These are phyloP conservation scores for Microdochium nivale DNA, from an alignment of 2,329 filamentous ascomycete genomes.

Conservation along the genomic window DNA sequence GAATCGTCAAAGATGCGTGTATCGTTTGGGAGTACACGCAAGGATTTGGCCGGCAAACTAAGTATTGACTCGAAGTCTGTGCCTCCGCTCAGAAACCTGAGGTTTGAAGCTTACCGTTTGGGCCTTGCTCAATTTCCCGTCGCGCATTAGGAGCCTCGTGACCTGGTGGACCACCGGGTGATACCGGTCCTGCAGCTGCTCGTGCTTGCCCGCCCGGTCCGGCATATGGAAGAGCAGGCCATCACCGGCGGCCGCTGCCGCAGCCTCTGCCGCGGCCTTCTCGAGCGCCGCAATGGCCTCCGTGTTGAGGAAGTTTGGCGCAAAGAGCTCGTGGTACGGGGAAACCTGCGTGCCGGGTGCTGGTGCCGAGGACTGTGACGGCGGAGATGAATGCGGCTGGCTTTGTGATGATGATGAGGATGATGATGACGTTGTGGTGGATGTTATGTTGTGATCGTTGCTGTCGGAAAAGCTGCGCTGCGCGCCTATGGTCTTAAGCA, in stretches of 20 bases:
- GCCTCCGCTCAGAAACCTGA: not conserved
- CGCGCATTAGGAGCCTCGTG: constrained; percentile 81
- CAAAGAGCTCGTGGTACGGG: constrained; percentile 12
- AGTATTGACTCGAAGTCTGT: too few relatives aligned
- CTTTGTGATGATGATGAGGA: too few relatives aligned
- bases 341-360: constrained; percentile 4
- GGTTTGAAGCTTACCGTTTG: constrained; percentile 57
- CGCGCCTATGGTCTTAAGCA: not conserved
- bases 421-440: not conserved
- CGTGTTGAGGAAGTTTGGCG: constrained; percentile 18
- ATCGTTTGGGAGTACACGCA: too few relatives aligned
- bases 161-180: constrained; percentile 79
- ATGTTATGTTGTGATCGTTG: not conserved
- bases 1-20: too few relatives aligned
- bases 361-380: constrained; percentile 2
- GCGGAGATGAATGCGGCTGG: not conserved
- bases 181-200: constrained; percentile 72
- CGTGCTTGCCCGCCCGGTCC: constrained; percentile 38
- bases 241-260: constrained; percentile 21
- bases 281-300: constrained; percentile 17
- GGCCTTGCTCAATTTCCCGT: constrained; percentile 86
- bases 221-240: constrained; percentile 78
- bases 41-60: too few relatives aligned
- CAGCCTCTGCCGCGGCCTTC: constrained; percentile 15
- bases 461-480: not conserved